Base-by-base conservation (phyloP, 768 basidiomycete genomes). In the Kwoniella bestiolae region DNA sequence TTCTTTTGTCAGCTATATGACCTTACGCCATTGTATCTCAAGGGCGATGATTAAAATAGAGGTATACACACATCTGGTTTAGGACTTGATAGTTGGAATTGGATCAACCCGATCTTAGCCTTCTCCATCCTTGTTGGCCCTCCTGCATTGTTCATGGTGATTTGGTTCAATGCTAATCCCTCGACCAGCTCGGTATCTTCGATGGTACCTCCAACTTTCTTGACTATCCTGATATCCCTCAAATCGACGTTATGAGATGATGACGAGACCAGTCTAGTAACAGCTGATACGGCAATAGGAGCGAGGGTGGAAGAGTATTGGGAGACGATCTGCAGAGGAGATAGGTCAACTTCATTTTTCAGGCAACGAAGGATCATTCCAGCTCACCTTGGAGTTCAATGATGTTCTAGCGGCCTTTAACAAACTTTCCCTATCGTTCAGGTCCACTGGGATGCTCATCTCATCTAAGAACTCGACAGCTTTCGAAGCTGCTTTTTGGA, bases 131-230 rank as follows among this genome's bases (percentile, higher is more conserved):
- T 87, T 9, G 91, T 91, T 3, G 94, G 94, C 28, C 96, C 95
- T 66, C 94, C 94, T 45, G 91, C 94, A 41, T 91, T 85, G 28
- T 86, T 86, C 61, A 97, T 88, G 51, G 94, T 94, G 71, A 91
- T 94, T 83, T 99, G 96, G 81, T 96, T 92, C 62, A 99, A 85
- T n/a, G 97, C 94, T 56, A 98, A 90, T 59, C 96, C 96, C 63
- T 98, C 94, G 26, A 96, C 86, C 18, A 99, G 86, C 74, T 97
- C 94, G 2, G 96, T 98, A 81, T 99, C 96, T 81, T 99, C 96
- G 67, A 99, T 99, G 1, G 96, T 98, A 46, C 96, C 96, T 23
- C 96, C 96, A 56, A 98, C 92, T 81, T 97, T 98, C 84, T 95
- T 98, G 56, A 99, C 94, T 70, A 99, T 85, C 32, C 96, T 89